These are phyloP conservation scores for Lepidium campestre DNA, from an alignment of 441 rosid species.

Conservation along the genomic window DNA sequence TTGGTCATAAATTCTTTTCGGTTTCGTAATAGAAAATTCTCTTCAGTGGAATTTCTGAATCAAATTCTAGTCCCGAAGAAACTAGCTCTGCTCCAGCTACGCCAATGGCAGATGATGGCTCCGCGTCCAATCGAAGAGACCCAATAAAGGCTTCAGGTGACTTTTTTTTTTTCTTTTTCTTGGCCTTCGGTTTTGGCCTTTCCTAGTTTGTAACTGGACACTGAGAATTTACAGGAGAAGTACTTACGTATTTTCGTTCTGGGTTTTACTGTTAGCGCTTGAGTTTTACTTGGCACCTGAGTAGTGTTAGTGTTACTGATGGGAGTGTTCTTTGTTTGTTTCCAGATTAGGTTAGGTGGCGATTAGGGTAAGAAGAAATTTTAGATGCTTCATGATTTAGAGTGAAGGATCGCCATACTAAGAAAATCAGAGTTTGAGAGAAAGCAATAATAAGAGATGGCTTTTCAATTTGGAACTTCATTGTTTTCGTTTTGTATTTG, in stretches of 20 bases:
- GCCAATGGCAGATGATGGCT: constrained; percentile 67
- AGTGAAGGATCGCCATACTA: too few relatives aligned
- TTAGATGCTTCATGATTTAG: not conserved
- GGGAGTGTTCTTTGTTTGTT: constrained; percentile 14
- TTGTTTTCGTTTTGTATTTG: not conserved
- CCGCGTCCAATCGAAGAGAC: constrained; percentile 56
- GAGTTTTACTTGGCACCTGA: not conserved
- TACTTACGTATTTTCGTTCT: not conserved
- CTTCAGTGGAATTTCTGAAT: not conserved
- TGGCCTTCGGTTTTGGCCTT: not conserved
- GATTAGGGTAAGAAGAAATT: not conserved
- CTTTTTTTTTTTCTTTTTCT: not conserved
- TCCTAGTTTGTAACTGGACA: not conserved
- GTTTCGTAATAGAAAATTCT: not conserved
- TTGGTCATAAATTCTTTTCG: not conserved
- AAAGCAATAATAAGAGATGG: not conserved
- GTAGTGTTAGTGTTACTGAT: not conserved
- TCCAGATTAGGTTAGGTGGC: not conserved
- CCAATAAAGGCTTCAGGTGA: constrained; percentile 83
- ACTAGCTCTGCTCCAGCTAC: not conserved
- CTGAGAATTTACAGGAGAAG: not conserved
- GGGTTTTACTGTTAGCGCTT: not conserved
- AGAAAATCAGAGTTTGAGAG: too few relatives aligned
- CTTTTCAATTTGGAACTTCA: not conserved
- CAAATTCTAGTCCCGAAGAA: not conserved